These are phyloP conservation scores for Lophium mytilinum DNA, from an alignment of 495 filamentous ascomycete species.

Conservation along the genomic window DNA sequence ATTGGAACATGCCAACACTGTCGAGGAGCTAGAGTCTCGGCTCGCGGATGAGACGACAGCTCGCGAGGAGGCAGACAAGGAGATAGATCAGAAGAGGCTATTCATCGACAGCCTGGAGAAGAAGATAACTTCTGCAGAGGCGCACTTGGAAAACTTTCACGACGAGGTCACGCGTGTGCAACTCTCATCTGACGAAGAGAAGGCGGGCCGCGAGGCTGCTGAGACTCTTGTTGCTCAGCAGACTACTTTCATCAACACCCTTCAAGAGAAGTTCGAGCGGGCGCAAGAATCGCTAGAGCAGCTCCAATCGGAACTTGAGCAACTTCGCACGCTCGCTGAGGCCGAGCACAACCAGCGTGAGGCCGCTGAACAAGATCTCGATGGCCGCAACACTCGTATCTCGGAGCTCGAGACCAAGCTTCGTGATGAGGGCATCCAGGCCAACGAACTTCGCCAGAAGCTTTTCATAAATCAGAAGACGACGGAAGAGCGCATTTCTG, in stretches of 20 bases:
- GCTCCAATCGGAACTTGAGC: constrained; percentile 14
- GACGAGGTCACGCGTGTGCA: not conserved
- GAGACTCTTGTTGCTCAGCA: constrained; percentile 19
- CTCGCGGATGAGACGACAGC: constrained; percentile 18
- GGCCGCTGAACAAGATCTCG: constrained; percentile 27
- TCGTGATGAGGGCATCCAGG: constrained; percentile 27
- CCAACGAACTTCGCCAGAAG: constrained; percentile 34
- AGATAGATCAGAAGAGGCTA: constrained; percentile 12
- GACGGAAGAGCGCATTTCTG: constrained; percentile 21
- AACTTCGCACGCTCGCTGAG: constrained; percentile 19
- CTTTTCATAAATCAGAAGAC: constrained; percentile 30
- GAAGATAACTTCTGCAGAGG: constrained; percentile 2
- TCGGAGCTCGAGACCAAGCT: constrained; percentile 22
- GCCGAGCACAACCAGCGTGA: constrained; percentile 29
- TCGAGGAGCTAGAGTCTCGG: constrained; percentile 20
- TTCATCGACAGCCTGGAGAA: constrained; percentile 25
- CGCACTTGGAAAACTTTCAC: constrained; percentile 2
- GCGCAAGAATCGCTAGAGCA: constrained; percentile 16
- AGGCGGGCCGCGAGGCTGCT: constrained; percentile 10
- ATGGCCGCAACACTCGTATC: constrained; percentile 23
- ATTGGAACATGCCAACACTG: constrained; percentile 14
- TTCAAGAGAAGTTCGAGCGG: constrained; percentile 16
- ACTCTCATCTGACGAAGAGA: constrained; percentile 1
- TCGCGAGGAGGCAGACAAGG: constrained; percentile 15
- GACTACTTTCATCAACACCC: constrained; percentile 9